phyloP scores from a whole-genome alignment of 495 filamentous ascomycete genomes.

The Aspergillus nidulans region DNA sequence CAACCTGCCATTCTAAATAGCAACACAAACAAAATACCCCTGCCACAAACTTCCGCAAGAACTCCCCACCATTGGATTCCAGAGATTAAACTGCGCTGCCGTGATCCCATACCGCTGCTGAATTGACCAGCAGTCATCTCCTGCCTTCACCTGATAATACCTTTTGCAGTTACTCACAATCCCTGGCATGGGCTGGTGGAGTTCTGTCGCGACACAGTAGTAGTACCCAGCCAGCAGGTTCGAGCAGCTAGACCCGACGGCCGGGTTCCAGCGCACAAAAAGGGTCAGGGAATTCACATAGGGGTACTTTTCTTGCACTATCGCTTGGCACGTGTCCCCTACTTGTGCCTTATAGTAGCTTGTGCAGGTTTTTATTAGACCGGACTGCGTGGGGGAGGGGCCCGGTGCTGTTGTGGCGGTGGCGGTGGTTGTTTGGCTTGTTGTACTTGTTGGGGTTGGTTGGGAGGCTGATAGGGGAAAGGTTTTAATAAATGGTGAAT shows the following conservation, averaged over 20 bases:
- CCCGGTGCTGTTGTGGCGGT: not conserved
- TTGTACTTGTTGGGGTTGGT: slow-evolving; percentile 2
- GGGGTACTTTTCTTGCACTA: slow-evolving; percentile 1
- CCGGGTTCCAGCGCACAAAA: slow-evolving; percentile 6
- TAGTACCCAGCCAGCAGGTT: slow-evolving; percentile 1
- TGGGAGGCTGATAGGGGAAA: no score
- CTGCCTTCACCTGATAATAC: slow-evolving; percentile 1
- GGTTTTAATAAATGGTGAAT: no score
- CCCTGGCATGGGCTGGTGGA: not conserved
- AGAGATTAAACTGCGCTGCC: slow-evolving; percentile 4
- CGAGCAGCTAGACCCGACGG: slow-evolving; percentile 2
- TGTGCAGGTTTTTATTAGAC: not conserved
- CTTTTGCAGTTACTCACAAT: slow-evolving; percentile 6
- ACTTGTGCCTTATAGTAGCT: slow-evolving; percentile 1
- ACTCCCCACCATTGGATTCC: slow-evolving; percentile 11
- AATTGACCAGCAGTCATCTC: slow-evolving; percentile 11
- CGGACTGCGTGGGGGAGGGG: slow-evolving; percentile 5
- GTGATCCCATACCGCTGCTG: slow-evolving; percentile 10
- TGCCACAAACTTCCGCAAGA: slow-evolving; percentile 4
- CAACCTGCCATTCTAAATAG: no score
- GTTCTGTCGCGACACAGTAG: slow-evolving; percentile 6
- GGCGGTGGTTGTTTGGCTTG: not conserved
- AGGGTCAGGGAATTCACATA: not conserved
- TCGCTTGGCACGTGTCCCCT: not conserved
- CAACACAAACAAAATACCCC: slow-evolving; percentile 14